Base-by-base conservation (phyloP, 768 basidiomycete genomes). In the Termitomyces sp. region DNA sequence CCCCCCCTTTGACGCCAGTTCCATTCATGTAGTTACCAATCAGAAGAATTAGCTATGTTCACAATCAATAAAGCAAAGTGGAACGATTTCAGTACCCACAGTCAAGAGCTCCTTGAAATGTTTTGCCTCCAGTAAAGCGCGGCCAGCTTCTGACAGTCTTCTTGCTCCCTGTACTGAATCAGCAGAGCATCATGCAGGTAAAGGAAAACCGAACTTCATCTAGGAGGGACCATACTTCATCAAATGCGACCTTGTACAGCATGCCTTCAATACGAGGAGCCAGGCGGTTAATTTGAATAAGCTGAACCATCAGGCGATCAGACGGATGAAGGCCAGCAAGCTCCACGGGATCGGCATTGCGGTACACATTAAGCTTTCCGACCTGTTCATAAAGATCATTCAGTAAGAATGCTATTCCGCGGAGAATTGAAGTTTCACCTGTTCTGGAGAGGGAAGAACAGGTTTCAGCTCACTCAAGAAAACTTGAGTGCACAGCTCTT, bases 1-100 rank as follows among this genome's bases (percentile, higher is more conserved):
- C 97, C 34, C 95, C 95, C 57, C 96, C 96, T 71, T 96, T 97
- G 66, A 93, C 82, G 55, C 95, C 94, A 55, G 93, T 89, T 6
- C 95, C 93, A 69, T 99, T 99, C 88, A 98, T 95, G 72, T 94
- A 99, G 71, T 99, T 99, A 45, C 96, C 96, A 64, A 99, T 85
- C 65, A 95, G 81, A 15, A 99, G 86, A 63, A 98, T 97, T 44
- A 99, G 82, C 89, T 81, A 59, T n/a, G 55, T 22, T 34, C 30
- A 48, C 22, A 2, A 42, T 22, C 55, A 45, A 9, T 49, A 3
- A 36, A 31, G 54, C 16, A 20, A 46, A 31, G 22, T 30, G 20
- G 15, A 46, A 46, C 36, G 36, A 42, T 41, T 20, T 20, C 34
- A 48, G n/a, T 4, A 67, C 82, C 60, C 66, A 93, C 93, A 63